Evolutionary conservation across 1,284 basidiomycete species (phyloP).

Genomic region (Fomitopsis pinicola): DNA sequence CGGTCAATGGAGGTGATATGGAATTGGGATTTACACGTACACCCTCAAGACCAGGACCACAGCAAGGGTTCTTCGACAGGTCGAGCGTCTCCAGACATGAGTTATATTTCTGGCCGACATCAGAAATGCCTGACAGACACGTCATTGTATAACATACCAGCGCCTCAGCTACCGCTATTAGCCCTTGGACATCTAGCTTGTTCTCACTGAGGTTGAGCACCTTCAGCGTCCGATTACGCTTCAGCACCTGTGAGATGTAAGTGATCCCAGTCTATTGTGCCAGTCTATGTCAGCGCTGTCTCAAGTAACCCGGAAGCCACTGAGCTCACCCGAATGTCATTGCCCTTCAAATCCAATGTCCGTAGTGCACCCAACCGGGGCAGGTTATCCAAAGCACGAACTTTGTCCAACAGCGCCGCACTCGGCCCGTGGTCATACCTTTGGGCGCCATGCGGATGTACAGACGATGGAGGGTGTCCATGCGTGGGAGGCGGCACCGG

Average conservation of each 20-base stretch:
- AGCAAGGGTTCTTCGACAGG: conserved; percentile 90
- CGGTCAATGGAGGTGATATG: neutral
- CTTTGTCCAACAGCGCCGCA: conserved; percentile 72
- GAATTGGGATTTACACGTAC: conserved; percentile 40
- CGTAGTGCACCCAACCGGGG: conserved; percentile 82
- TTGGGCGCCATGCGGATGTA: conserved; percentile 4
- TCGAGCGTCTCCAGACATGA: conserved; percentile 92
- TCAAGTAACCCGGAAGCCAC: conserved; percentile 1
- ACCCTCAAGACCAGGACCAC: conserved; percentile 82
- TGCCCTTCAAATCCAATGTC: conserved; percentile 89
- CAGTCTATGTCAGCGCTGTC: conserved; percentile 5
- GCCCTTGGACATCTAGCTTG: conserved; percentile 80
- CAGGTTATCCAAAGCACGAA: conserved; percentile 78
- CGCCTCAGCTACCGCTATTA: conserved; percentile 85
- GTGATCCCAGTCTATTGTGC: conserved; percentile 66
- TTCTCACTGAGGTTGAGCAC: conserved; percentile 94
- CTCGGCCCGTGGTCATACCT: conserved; percentile 53
- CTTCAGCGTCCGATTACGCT: conserved; percentile 92
- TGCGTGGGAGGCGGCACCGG: conserved; percentile 25
- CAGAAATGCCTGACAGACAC: neutral
- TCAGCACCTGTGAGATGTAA: conserved; percentile 92
- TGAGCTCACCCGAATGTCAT: conserved; percentile 78
- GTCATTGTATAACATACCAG: conserved; percentile 43
- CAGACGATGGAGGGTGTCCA: conserved; percentile 9
- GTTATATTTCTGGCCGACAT: conserved; percentile 79